Evolutionary conservation across 2,329 filamentous ascomycete species (phyloP).

Genomic region (Aspergillus sp.): DNA sequence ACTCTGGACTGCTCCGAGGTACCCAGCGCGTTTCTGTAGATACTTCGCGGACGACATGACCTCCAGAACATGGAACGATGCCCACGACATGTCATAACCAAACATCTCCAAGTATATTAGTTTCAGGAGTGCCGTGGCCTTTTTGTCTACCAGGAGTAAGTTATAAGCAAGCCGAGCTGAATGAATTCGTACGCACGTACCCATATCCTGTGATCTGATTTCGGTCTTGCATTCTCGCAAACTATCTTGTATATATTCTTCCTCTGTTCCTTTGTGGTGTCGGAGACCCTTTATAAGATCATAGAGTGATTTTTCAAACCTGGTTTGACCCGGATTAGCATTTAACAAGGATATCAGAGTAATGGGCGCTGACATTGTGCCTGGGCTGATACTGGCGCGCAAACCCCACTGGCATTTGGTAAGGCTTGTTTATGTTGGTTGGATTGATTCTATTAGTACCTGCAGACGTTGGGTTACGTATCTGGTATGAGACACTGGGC

Average conservation of each 20-base stretch:
- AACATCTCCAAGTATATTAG: slow-evolving; percentile 99
- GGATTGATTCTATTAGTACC: background rate
- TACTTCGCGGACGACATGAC: slow-evolving; percentile 98
- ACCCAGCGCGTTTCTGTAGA: slow-evolving; percentile 91
- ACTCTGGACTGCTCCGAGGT: slow-evolving; percentile 92
- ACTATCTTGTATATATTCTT: slow-evolving; percentile 90
- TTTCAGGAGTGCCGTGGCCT: slow-evolving; percentile 93
- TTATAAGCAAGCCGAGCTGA: background rate
- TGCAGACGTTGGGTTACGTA: background rate
- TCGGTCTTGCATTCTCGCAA: slow-evolving; percentile 94
- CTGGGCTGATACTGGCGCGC: background rate
- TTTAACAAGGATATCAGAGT: background rate
- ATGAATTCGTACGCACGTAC: slow-evolving; percentile 49
- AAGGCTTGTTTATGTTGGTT: background rate
- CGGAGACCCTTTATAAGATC: slow-evolving; percentile 96
- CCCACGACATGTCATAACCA: slow-evolving; percentile 99
- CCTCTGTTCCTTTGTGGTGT: slow-evolving; percentile 93
- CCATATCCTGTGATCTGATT: slow-evolving; percentile 91
- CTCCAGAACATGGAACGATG: slow-evolving; percentile 95
- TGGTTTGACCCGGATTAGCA: slow-evolving; percentile 41
- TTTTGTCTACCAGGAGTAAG: slow-evolving; percentile 66
- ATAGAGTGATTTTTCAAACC: slow-evolving; percentile 99
- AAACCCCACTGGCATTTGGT: background rate
- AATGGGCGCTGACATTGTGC: slow-evolving; percentile 17
- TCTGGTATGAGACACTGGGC: background rate